Base-by-base conservation (phyloP, 2,329 filamentous ascomycete genomes). In the Pseudogymnoascus sp. region DNA sequence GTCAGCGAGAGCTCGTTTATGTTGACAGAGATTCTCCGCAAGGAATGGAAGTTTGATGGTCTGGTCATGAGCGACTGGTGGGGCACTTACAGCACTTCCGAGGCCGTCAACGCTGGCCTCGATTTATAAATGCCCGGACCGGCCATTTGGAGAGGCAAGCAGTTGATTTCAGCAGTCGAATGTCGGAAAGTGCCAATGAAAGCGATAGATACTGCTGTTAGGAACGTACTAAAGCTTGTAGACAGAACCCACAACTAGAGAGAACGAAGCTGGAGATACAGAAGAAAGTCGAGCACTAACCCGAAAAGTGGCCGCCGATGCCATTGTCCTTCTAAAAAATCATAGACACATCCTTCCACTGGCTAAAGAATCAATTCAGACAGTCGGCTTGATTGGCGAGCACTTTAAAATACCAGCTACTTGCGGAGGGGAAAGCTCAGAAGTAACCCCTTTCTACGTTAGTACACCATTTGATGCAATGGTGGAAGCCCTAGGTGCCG, bases 41-140 rank as follows among this genome's bases (percentile, higher is more conserved):
- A 72, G 6, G 69, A 75, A 61, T 74, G 72, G 73, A 67, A 68
- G 8, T 75, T 65, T 36, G 66, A 72, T 16, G 72, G 72, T 6
- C 54, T 73, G 3, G 68, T 75, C 31, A 73, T 75, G 67, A 72
- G 70, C 48, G 72, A 75, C 63, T 74, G 72, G 71, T 69, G 69
- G 61, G 70, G 69, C 39, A 68, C 72, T 19, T 70, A 69, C 34
- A 69, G 68, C 60, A 72, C 69, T 19, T 66, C 68, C 6, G 70
- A 71, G 25, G 70, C 68, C 51, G 65, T 74, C 6, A 71, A 73
- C 63, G 71, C 71, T 19, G 72, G 73, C 4, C 74, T 84, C 19
- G 81, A 85, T 71, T 76, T 86, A 16, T 83, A 86, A 74, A 86
- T 86, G 83, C 83, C 84, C 1, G 83, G 83, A 0, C 80, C 82